Base-by-base conservation (phyloP, 768 basidiomycete species). In the Auricularia cornea region DNA sequence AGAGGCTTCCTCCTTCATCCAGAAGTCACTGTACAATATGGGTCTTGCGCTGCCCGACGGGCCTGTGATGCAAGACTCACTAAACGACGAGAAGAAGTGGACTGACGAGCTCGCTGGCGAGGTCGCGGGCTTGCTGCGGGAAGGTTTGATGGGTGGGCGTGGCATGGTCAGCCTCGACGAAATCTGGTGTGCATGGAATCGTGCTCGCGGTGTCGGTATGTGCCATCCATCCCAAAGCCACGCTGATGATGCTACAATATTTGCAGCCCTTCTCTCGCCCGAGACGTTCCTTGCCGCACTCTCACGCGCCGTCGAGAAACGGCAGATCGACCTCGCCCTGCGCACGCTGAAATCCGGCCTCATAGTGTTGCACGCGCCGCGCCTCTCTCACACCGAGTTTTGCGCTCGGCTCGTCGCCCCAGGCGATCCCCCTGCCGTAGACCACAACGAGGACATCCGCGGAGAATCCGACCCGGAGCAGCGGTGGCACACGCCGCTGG, bases 141-240 rank as follows among this genome's bases (percentile, higher is more conserved):
- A 75, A 0, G 89, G 91, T 1, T 80, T 95, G 69, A 92, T 95
- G 90, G 80, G 81, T 62, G 79, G 81, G 2, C 83, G 92, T 31
- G 93, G 92, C 1, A 83, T 96, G 35, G 82, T 97, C 41, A 91
- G 88, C 0, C 75, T 97, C 30, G 94, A 98, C 70, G 94, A 96
- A 74, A 90, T 90, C 0, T 98, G 94, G 94, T 92, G 92, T 30
- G 86, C 89, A 2, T 97, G 94, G 94, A 96, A 95, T 71, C 86
- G 94, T 63, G 94, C 92, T 5, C 78, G 94, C 67, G 94, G 94
- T 59, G 89, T 96, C 61, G 89, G 94, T 92, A 72, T 72, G 88
- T 71, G 35, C 35, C 26, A 10, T 26, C 12, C 30, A 35, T 28
- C 52, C 40, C 26, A 12, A 51, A 12, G 1, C 28, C 40, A 63